Conservation (phyloP, 176 grass and related monocot species). For the Bolboschoenus planiculmis region DNA sequence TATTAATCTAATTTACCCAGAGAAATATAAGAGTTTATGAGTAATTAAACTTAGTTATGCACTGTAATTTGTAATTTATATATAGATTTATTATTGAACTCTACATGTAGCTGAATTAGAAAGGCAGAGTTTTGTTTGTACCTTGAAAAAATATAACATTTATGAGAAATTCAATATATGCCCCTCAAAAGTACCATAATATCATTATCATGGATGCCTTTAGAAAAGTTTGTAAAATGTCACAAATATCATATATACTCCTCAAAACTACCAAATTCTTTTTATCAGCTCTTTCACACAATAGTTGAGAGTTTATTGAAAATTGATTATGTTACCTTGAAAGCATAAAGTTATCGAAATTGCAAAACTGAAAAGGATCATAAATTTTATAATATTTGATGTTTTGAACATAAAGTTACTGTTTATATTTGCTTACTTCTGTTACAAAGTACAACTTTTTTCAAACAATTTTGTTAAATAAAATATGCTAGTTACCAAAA, state of each 20-base stretch:
- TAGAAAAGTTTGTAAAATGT: neutral
- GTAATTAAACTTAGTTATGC: neutral
- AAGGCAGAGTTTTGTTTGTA: neutral
- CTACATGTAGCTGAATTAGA: neutral
- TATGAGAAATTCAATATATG: neutral
- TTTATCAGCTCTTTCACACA: neutral
- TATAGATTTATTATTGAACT: neutral
- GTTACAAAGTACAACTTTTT: neutral
- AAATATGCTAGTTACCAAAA: neutral
- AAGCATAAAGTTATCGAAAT: neutral
- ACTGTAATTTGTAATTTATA: neutral
- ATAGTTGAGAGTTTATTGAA: neutral
- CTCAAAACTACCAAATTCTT: neutral
- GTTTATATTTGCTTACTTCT: too few relatives aligned
- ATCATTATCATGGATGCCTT: neutral
- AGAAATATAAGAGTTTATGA: neutral
- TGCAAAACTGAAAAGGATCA: too few relatives aligned
- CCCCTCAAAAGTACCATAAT: neutral
- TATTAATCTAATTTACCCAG: neutral
- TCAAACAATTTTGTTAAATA: neutral
- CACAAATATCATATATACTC: neutral
- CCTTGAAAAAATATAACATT: neutral
- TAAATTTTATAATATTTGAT: too few relatives aligned
- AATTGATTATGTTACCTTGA: neutral
- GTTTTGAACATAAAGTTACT: too few relatives aligned